Evolutionary conservation across 139 green algal genomes (phyloP), one percentile per base, ranked within the genome.

Genomic region (Chlorella ohadii): DNA sequence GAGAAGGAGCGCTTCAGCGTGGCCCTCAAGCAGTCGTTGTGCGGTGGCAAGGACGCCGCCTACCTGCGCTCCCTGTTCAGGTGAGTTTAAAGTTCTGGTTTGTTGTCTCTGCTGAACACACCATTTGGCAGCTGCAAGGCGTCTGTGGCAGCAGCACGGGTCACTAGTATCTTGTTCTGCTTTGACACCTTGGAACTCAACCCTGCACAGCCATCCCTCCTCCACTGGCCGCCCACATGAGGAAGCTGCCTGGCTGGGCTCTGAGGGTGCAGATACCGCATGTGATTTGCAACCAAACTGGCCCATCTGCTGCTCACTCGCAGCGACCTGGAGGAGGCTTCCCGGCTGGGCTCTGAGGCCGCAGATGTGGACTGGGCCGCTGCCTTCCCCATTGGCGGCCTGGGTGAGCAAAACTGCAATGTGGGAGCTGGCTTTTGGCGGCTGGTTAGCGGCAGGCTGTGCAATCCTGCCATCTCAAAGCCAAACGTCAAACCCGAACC

Each of bases 11-110:
- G 86, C 28, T 91, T 93, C 66, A 72, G 72, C 31, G 33, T 96
- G 39, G 89, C 86, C 15, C 85, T 98, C 41, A 94, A 94, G 87
- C 94, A 89, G 47, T 92, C 86, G 28, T 68, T 91, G 36, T 90
- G 85, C n/a, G 84, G 84, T 28, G 51, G 67, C 59, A 61, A 57
- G 0, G 90, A 93, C 57, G 87, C 55, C 17, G 63, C 67, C n/a
- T 89, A 89, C 65, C 80, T 94, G 71, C 38, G 65, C 1, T 87
- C 81, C 3, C 78, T 92, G 31, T 90, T 94, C 61, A 71, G 66
- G 79, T 72, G 63, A 15, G 77, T 5, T 5, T 12, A 23, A 5
- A 34, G 33, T 23, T 28, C 11, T 28, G 66, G 51, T 15, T 16
- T 72, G 66, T 6, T 57, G 34, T 16, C 34, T 55, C n/a, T n/a